Evolutionary conservation across 176 grass and related monocot genomes (phyloP).

Genomic region (Oryza rufipogon): DNA sequence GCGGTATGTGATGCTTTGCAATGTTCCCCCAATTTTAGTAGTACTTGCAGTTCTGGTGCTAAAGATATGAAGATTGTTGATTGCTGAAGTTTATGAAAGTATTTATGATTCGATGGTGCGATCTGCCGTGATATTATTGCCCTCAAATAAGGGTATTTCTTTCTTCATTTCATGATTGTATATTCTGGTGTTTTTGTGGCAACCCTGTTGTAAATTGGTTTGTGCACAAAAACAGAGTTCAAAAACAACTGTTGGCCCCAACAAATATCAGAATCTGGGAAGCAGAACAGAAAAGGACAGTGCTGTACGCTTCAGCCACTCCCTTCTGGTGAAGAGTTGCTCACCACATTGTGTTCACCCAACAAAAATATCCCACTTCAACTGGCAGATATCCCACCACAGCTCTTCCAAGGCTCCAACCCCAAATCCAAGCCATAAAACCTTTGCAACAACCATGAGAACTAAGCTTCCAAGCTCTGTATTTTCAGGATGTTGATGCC

Average conservation of each 20-base stretch:
- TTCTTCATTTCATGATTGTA: not conserved
- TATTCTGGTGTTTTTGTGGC: not conserved
- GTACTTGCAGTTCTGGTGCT: too few species aligned
- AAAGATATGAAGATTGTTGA: not conserved
- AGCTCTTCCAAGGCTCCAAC: conserved; percentile 3
- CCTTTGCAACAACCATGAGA: conserved; percentile 36
- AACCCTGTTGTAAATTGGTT: not conserved
- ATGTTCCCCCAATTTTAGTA: too few species aligned
- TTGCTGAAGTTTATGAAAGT: not conserved
- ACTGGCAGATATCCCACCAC: conserved; percentile 4
- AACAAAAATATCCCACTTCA: conserved; percentile 30
- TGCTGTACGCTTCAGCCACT: conserved; percentile 28
- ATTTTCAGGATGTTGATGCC: conserved; percentile 50
- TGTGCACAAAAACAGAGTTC: not conserved
- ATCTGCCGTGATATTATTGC: not conserved
- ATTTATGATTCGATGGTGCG: not conserved
- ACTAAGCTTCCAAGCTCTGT: conserved; percentile 29
- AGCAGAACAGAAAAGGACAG: conserved; percentile 42
- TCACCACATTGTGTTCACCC: not conserved
- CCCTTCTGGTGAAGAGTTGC: conserved; percentile 24
- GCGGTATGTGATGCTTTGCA: too few species aligned
- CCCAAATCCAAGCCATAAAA: conserved; percentile 39
- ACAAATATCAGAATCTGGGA: conserved; percentile 34
- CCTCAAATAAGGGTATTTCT: not conserved
- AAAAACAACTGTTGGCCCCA: not conserved